Evolutionary conservation across 495 filamentous ascomycete species (phyloP), one percentile per base, ranked within the genome.

Genomic region (Penicillium cinerascens): DNA sequence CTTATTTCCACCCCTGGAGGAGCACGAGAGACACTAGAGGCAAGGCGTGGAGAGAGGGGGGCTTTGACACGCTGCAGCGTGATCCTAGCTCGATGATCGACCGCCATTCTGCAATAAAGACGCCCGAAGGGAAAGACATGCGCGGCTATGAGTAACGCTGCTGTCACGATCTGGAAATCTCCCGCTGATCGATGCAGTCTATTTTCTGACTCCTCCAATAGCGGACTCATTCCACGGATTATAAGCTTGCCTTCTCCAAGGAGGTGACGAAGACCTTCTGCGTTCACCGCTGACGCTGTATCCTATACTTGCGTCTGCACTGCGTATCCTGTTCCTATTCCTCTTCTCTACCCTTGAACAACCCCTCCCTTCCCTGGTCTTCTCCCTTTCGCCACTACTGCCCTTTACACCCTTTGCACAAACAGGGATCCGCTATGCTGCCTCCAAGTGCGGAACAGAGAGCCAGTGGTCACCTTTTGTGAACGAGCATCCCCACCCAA

Each of bases 171-270:
- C 71, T 71, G 59, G 66, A 59, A 66, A 61, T 60, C 57, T 62
- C 60, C 59, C 65, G 67, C 64, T 68, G 71, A 73, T 72, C 70
- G 59, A 66, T 69, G 63, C 56, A 68, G 59, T 63, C 67, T 69
- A 69, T 58, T 70, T 72, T 67, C 58, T 75, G 72, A 75, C 72
- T 72, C 64, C 72, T 75, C 72, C 72, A 68, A 73, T 71, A 61
- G 64, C 60, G 59, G 60, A 62, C 55, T 38, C 53, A 52, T 56
- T 26, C 57, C 56, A 67, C 62, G 42, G 59, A 70, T 75, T 72
- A 72, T 69, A 73, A 73, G 69, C 70, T 69, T 59, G 58, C 54
- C 48, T 54, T 53, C 53, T 61, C 61, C 68, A 54, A 40, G 53
- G 52, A 55, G 29, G 29, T 33, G 29, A 33, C 29, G n/a, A n/a